Conservation (phyloP, 306 rosid genomes). For the Begonia masoniana region DNA sequence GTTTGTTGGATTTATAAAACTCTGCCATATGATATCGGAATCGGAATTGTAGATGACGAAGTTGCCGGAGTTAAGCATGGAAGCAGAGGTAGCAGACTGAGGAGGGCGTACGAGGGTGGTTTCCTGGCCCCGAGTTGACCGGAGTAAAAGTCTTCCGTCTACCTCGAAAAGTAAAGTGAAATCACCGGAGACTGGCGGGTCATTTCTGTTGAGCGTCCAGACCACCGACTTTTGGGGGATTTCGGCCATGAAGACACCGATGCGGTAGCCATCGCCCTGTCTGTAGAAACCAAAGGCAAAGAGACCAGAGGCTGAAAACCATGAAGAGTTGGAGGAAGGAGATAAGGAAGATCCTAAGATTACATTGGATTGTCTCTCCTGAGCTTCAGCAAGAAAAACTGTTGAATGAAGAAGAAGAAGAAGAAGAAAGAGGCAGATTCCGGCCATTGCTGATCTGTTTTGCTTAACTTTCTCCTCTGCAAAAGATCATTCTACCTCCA, state of each 20-base stretch:
- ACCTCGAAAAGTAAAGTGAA: conserved; percentile 9
- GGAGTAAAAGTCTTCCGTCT: conserved; percentile 11
- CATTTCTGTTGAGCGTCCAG: conserved; percentile 16
- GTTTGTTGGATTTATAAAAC: background rate
- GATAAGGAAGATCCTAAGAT: background rate
- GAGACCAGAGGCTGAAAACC: conserved; percentile 18
- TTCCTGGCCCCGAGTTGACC: background rate
- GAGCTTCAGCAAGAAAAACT: background rate
- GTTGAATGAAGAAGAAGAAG: background rate
- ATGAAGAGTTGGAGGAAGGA: conserved; percentile 1
- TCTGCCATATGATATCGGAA: background rate
- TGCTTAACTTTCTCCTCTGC: too few relatives aligned
- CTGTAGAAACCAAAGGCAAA: conserved; percentile 21
- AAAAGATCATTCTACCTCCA: too few relatives aligned
- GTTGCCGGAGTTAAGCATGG: conserved; percentile 16
- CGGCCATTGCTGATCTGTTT: too few relatives aligned
- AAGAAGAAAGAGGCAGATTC: background rate
- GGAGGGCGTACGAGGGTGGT: background rate
- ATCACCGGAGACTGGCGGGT: conserved; percentile 1
- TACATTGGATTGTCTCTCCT: background rate
- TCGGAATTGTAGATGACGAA: conserved; percentile 1
- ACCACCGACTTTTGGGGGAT: conserved; percentile 17
- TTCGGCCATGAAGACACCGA: conserved; percentile 10
- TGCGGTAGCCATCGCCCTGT: conserved; percentile 11
- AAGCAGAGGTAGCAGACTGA: conserved; percentile 6